Base-by-base conservation (phyloP, 805 yeast genomes). In the Saturnispora saitoi region DNA sequence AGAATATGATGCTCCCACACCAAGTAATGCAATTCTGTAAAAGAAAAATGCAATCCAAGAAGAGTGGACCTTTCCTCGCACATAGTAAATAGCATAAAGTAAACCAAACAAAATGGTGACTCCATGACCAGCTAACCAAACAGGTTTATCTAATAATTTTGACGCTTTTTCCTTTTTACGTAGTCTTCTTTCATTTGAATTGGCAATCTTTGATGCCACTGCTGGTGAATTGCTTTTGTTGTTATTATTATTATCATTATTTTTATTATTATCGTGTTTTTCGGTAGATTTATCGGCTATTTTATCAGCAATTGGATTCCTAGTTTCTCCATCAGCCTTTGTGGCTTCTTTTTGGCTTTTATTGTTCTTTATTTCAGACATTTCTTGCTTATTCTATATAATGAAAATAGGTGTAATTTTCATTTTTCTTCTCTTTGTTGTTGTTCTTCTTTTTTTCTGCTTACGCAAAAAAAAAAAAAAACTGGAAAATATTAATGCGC, bases 111-210 rank as follows among this genome's bases (percentile, higher is more conserved):
- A 62, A 15, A 81, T 36, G 1, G 80, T 68, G 1, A 67, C 26
- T 0, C 51, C 51, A 61, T 81, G 87, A 14, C 87, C 86, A 3
- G 63, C 72, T 9, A 79, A 53, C 88, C 88, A 81, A 14, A 69
- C 51, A 44, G 67, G 61, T 54, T 73, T 72, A 57, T 73, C n/a
- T 4, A 49, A 32, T 2, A 48, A 34, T 40, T 51, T 47, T 6
- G 31, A 24, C 3, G 45, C 45, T 22, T 49, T 53, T 2, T 17
- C 48, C 29, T 39, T 47, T 29, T 53, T 53, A 10, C 52, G 45
- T 3, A 53, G 38, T 10, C 38, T 34, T 19, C 39, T 39, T 17
- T 39, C 31, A 32, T 22, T n/a, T 37, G 41, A 20, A n/a, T 22
- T 20, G 15, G 41, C 41, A 11, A 34, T 34, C 15, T 34, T 15